phyloP scores from a whole-genome alignment of 2,329 filamentous ascomycete genomes.

The Phialemonium atrogriseum region DNA sequence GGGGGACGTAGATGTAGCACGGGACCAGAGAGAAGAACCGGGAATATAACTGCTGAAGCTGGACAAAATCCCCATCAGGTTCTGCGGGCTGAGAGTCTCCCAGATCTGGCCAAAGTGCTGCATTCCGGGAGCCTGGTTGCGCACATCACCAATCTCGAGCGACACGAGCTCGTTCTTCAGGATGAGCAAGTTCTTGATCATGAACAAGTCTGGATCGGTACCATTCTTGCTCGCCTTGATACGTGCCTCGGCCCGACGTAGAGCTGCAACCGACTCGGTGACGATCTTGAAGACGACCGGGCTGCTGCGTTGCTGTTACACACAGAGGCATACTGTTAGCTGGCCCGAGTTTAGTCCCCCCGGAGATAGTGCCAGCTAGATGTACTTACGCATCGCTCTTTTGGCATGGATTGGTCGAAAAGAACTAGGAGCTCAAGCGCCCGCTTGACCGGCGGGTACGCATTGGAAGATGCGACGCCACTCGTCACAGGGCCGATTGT shows the following conservation, averaged over 20 bases:
- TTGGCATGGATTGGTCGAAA: conserved; percentile 58
- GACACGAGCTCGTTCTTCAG: conserved; percentile 94
- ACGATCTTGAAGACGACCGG: conserved; percentile 63
- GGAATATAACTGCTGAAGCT: conserved; percentile 50
- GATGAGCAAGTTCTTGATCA: conserved; percentile 89
- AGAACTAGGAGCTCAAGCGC: conserved; percentile 50
- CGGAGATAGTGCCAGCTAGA: too few species aligned
- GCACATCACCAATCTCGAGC: conserved; percentile 61
- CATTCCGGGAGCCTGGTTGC: conserved; percentile 34
- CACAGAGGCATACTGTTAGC: too few species aligned
- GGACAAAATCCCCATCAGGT: conserved; percentile 39
- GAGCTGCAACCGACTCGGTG: conserved; percentile 76
- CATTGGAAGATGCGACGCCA: conserved; percentile 45
- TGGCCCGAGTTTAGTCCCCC: too few species aligned
- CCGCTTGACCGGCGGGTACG: conserved; percentile 48
- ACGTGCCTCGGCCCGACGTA: conserved; percentile 66
- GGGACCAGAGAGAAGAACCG: conserved; percentile 40
- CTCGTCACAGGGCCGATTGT: conserved; percentile 41
- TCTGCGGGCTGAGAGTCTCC: conserved; percentile 52
- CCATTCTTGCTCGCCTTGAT: conserved; percentile 54
- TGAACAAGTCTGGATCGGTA: conserved; percentile 77
- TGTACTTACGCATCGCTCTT: conserved; percentile 49
- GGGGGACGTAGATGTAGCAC: conserved; percentile 21
- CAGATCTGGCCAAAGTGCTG: conserved; percentile 59
- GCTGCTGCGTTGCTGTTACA: conserved; percentile 43